Evolutionary conservation across 73 alveolate genomes (phyloP).

Genomic region (Paramecium biaurelia): DNA sequence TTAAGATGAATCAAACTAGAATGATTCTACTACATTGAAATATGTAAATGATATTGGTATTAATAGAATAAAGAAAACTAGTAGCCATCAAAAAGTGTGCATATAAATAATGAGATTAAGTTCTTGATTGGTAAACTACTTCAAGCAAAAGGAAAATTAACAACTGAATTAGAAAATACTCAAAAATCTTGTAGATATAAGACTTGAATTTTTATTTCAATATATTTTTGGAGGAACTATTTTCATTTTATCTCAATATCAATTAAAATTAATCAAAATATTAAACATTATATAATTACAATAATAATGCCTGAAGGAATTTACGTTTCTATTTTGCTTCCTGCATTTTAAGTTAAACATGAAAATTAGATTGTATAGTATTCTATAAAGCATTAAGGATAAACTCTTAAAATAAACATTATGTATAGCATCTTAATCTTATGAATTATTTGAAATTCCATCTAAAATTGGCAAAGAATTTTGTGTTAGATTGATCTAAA

Average conservation of each 20-base stretch:
- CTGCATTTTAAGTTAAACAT: background rate
- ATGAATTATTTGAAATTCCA: slow-evolving; percentile 43
- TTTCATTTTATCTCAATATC: background rate
- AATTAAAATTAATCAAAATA: background rate
- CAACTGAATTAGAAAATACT: slow-evolving; percentile 34
- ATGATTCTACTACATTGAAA: background rate
- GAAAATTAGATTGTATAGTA: background rate
- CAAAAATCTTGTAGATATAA: slow-evolving; percentile 37
- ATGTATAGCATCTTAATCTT: background rate
- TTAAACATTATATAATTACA: background rate
- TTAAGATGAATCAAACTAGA: background rate
- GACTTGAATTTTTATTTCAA: background rate
- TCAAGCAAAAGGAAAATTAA: slow-evolving; percentile 39
- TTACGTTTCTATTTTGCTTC: background rate
- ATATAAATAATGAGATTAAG: slow-evolving; percentile 47
- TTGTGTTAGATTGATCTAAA: background rate
- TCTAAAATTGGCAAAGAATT: slow-evolving; percentile 18
- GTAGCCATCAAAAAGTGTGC: slow-evolving; percentile 34
- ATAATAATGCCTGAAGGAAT: slow-evolving; percentile 9
- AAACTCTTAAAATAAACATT: background rate
- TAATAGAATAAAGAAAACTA: slow-evolving; percentile 44
- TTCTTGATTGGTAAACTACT: slow-evolving; percentile 44
- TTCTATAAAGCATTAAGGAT: background rate
- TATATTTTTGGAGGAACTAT: background rate
- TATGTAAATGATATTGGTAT: background rate